These are phyloP conservation scores for Pterocarpus santalinus DNA, from an alignment of 306 rosid genomes.

Conservation along the genomic window DNA sequence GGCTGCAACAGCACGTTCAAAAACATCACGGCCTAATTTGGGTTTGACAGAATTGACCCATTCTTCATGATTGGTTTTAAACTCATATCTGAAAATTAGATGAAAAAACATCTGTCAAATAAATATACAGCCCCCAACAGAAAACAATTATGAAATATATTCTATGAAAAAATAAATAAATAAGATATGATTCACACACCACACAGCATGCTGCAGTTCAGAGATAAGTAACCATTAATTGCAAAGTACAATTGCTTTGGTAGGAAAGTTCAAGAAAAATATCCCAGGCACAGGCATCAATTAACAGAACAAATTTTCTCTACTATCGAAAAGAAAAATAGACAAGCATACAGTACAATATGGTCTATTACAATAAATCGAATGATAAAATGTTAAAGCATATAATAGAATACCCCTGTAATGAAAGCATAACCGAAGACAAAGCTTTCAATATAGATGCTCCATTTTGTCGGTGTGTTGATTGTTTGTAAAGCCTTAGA, in stretches of 20 bases:
- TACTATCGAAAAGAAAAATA: background rate
- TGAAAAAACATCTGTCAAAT: conserved; percentile 31
- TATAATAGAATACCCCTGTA: conserved; percentile 62
- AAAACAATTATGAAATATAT: conserved; percentile 22
- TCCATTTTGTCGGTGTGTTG: conserved; percentile 57
- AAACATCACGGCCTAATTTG: conserved; percentile 64
- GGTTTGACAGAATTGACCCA: conserved; percentile 83
- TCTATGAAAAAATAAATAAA: conserved; percentile 12
- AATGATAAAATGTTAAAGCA: background rate
- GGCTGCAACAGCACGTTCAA: conserved; percentile 66
- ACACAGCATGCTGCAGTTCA: background rate
- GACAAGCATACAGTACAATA: conserved; percentile 1
- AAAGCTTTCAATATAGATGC: conserved; percentile 62
- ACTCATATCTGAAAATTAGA: conserved; percentile 76
- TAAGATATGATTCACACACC: conserved; percentile 11
- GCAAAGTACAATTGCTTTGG: conserved; percentile 1
- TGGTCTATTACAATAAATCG: background rate
- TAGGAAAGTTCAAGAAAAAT: conserved; percentile 19
- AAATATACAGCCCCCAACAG: conserved; percentile 21
- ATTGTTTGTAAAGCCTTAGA: conserved; percentile 50
- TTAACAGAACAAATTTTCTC: conserved; percentile 23
- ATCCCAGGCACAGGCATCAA: conserved; percentile 28
- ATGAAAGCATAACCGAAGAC: conserved; percentile 66
- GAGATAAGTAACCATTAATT: conserved; percentile 10
- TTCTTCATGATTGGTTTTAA: conserved; percentile 85